Base-by-base conservation (phyloP, 306 rosid genomes). In the Lupinus albus region DNA sequence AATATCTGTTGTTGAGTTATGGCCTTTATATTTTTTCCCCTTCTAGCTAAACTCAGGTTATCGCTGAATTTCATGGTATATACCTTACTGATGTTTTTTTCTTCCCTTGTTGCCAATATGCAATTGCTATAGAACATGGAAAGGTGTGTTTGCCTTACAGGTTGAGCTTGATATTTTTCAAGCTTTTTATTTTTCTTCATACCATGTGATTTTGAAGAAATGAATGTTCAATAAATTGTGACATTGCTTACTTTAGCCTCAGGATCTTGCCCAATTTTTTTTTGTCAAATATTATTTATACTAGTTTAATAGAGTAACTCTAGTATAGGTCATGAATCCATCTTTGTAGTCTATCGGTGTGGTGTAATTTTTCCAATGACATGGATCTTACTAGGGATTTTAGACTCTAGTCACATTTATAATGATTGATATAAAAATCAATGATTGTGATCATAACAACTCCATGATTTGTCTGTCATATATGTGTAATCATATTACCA, bases 221-320 rank as follows among this genome's bases (percentile, higher is more conserved):
- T 20, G 35, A 5, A 8, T 64, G 61, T 71, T 55, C 77, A 71
- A 56, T 56, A 77, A 77, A 21, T 33, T 38, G 42, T 70, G 41
- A 50, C 28, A 21, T 21, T 21, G 28, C 28, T 21, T 21, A 3
- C 3, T 21, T 21, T 21, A 21, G 28, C 28, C 28, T 21, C 28
- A 21, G 28, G 28, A 21, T 21, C 28, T 21, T 21, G 28, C 28
- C 28, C 28, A 21, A 21, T 21, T 1, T 2, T 21, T 1, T 21
- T 21, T 1, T 20, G 28, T 21, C 28, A 21, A 21, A 21, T 21
- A 21, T 21, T 21, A 21, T 21, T 21, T 21, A 1, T 21, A 21
- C 28, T 21, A 0, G 28, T 21, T 21, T 2, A 21, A 21, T 21
- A 21, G 28, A 21, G 28, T 3, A 21, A 21, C 28, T 21, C 28